Conservation (phyloP, 163 green algal species). For the Scenedesmus sp. region DNA sequence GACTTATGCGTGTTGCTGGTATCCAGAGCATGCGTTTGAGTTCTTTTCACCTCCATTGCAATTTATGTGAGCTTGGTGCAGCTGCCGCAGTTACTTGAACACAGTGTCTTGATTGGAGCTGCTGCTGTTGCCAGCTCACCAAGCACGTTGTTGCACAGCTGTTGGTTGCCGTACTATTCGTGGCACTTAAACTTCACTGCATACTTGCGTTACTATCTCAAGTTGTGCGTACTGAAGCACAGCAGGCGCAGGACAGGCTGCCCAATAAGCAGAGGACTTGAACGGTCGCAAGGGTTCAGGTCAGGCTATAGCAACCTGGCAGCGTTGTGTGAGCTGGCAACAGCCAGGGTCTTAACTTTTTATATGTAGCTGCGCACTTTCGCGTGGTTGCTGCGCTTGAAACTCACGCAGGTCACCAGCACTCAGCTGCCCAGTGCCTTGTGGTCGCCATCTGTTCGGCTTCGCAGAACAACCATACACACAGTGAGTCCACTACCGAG, state of each 20-base stretch:
- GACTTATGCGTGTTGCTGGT: neutral
- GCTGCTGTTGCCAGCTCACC: neutral
- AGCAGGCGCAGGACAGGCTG: neutral
- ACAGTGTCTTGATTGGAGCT: neutral
- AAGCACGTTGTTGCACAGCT: neutral
- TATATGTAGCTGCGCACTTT: neutral
- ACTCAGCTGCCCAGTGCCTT: neutral
- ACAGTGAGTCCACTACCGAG: neutral
- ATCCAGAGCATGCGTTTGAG: neutral
- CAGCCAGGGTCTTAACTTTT: neutral
- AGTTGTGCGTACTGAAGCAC: neutral
- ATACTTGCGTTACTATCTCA: neutral
- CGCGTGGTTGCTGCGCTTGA: neutral
- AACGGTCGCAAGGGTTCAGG: neutral
- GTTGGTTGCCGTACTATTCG: neutral
- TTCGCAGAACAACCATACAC: neutral
- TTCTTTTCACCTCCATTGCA: neutral
- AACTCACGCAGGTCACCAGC: neutral
- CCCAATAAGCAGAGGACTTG: neutral
- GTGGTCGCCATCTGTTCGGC: neutral
- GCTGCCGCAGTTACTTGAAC: too few relatives aligned
- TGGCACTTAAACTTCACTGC: too few relatives aligned
- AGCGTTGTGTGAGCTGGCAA: neutral
- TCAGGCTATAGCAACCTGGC: neutral
- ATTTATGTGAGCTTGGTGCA: neutral